Conservation (phyloP, 2,329 filamentous ascomycete species). For the Westerdykella aurantiaca region DNA sequence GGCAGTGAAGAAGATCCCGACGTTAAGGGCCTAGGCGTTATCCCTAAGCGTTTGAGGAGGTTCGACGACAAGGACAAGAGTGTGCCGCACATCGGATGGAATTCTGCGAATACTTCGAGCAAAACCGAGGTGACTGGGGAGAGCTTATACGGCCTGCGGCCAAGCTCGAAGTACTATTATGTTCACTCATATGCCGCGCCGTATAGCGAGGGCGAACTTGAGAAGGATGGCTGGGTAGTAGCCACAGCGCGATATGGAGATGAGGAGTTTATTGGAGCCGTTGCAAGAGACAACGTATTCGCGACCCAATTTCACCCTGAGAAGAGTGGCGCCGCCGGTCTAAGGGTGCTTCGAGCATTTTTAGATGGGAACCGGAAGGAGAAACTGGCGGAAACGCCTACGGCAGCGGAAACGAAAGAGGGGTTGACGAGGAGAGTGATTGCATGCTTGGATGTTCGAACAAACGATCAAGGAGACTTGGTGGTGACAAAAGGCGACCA, state of each 20-base stretch:
- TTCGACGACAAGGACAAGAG: slow-evolving; percentile 76
- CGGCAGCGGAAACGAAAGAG: slow-evolving; percentile 41
- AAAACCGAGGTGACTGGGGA: slow-evolving; percentile 39
- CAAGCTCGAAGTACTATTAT: slow-evolving; percentile 94
- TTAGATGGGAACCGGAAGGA: slow-evolving; percentile 62
- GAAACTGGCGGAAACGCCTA: slow-evolving; percentile 43
- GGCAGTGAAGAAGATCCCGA: slow-evolving; percentile 72
- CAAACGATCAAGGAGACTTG: slow-evolving; percentile 89
- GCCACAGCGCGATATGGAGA: slow-evolving; percentile 81
- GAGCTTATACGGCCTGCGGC: slow-evolving; percentile 70
- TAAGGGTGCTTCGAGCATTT: slow-evolving; percentile 80
- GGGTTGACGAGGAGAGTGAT: slow-evolving; percentile 91
- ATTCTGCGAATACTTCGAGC: slow-evolving; percentile 66
- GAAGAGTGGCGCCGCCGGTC: slow-evolving; percentile 85
- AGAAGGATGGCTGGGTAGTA: slow-evolving; percentile 82
- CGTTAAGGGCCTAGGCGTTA: slow-evolving; percentile 68
- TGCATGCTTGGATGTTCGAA: slow-evolving; percentile 89
- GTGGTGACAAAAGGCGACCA: slow-evolving; percentile 98
- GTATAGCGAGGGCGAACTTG: slow-evolving; percentile 67
- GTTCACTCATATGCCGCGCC: slow-evolving; percentile 89
- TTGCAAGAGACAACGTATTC: slow-evolving; percentile 78
- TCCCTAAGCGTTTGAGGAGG: slow-evolving; percentile 64
- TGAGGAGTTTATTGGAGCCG: slow-evolving; percentile 86
- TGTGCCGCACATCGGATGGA: slow-evolving; percentile 99
- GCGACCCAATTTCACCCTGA: slow-evolving; percentile 97